Evolutionary conservation across 2,329 filamentous ascomycete species (phyloP), one percentile per base, ranked within the genome.

Genomic region (Penicillium occitanis): DNA sequence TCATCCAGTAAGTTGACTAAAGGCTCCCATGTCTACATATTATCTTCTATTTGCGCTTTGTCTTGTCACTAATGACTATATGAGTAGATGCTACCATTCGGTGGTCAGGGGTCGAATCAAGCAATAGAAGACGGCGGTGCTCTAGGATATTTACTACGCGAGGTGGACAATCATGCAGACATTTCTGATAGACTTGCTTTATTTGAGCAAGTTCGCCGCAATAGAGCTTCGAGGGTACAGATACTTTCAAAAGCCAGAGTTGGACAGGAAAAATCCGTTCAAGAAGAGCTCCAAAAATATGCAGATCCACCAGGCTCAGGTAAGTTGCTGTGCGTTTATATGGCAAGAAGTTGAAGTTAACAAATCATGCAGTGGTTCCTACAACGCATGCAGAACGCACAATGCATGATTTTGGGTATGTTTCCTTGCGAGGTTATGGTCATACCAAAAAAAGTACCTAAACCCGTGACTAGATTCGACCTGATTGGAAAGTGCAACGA

Each of bases 71-170:
- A 3, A 62, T 30, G n/a, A 33, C 19, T 33, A 11, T 10, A 17
- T 46, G 5, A 14, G 2, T 37, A 72, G 73, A 74, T 74, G 72
- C 69, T 74, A 25, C 73, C 72, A 14, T 73, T 74, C 48, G 69
- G 74, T 14, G 74, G 71, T 14, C 75, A 77, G 69, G 74, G 73
- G 1, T 70, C 73, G 8, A 74, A 75, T 42, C 73, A 75, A 61
- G 75, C 75, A 7, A 75, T 77, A 37, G 75, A 78, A 66, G 75
- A 77, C 53, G 75, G 69, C 1, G 75, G 73, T 4, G 75, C 75
- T 0, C 63, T 77, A n/a, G 71, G 72, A 37, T 30, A 40, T 13
- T n/a, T 65, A 17, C 33, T 65, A 5, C 22, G 37, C 14, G 42
- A 55, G 13, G 63, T 69, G 10, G 48, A 69, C 22, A 60, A 66